Evolutionary conservation across 2,329 filamentous ascomycete genomes (phyloP).

Genomic region (Aspergillus melleus): DNA sequence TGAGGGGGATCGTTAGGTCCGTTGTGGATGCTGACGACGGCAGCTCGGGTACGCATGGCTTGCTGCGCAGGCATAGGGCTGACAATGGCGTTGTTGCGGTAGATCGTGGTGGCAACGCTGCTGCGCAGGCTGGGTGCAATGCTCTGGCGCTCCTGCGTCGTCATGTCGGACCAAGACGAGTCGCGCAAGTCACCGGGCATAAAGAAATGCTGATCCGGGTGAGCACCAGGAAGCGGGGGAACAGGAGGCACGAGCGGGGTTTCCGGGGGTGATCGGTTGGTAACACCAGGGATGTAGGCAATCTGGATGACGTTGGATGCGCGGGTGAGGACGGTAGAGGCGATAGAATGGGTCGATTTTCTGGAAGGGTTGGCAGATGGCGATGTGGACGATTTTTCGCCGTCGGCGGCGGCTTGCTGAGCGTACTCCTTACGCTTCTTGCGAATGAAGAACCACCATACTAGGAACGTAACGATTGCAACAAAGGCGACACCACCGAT

Average conservation of each 20-base stretch:
- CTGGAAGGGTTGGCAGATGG: conserved; percentile 60
- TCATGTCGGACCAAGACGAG: conserved; percentile 82
- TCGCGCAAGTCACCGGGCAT: conserved; percentile 86
- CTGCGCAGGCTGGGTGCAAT: conserved; percentile 49
- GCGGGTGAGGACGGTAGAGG: conserved; percentile 89
- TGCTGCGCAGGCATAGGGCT: conserved; percentile 78
- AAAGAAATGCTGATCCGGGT: conserved; percentile 85
- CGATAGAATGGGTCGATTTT: conserved; percentile 87
- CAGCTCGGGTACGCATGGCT: conserved; percentile 82
- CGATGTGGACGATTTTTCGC: conserved; percentile 50
- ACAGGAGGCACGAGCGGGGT: conserved; percentile 90
- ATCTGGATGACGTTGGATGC: conserved; percentile 99
- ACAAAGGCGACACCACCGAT: conserved; percentile 79
- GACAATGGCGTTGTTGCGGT: conserved; percentile 85
- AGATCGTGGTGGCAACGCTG: conserved; percentile 89
- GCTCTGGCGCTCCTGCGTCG: conserved; percentile 53
- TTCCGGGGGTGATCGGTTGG: conserved; percentile 82
- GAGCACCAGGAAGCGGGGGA: conserved; percentile 75
- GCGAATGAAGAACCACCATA: conserved; percentile 88
- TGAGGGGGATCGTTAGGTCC: conserved; percentile 53
- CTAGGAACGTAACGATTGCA: conserved; percentile 71
- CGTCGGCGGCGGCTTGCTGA: conserved; percentile 50
- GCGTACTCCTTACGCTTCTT: conserved; percentile 65
- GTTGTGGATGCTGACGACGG: conserved; percentile 88
- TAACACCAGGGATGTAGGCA: conserved; percentile 96